Percentiles rank a stretch among this genome's conserved stretches.
These are phyloP conservation scores for Malania oleifera DNA, from an alignment of 164 flowering plant genomes.

Conservation along the genomic window DNA sequence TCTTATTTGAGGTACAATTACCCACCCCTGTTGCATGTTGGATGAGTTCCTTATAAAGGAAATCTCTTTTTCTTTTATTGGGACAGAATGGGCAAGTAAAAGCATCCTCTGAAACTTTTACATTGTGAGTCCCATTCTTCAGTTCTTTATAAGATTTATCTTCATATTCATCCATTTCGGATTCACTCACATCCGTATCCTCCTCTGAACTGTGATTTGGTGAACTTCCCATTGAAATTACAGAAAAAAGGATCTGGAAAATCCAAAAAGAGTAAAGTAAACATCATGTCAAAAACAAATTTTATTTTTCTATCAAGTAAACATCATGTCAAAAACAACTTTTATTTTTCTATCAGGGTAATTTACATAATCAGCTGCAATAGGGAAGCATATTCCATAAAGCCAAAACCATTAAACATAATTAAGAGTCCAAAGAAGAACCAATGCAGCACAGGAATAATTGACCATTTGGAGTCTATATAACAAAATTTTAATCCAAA, in stretches of 20 bases:
- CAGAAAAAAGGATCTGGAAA: not conserved
- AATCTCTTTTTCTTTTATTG: conserved; percentile 57
- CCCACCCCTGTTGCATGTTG: conserved; percentile 86
- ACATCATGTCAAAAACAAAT: not conserved
- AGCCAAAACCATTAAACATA: not conserved
- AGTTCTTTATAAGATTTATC: conserved; percentile 47
- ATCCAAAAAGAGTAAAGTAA: not conserved
- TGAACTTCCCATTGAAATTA: conserved; percentile 13
- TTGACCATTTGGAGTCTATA: too few relatives aligned
- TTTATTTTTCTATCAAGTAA: not conserved
- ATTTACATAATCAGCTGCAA: not conserved
- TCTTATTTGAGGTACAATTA: conserved; percentile 46
- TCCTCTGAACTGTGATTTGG: conserved; percentile 48
- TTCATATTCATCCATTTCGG: conserved; percentile 56
- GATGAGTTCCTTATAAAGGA: conserved; percentile 54
- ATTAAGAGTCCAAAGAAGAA: too few relatives aligned
- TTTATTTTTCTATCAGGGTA: not conserved
- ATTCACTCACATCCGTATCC: conserved; percentile 70
- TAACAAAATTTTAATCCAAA: too few relatives aligned
- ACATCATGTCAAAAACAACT: not conserved
- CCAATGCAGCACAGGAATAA: too few relatives aligned
- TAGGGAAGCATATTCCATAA: not conserved
- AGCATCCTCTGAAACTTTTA: conserved; percentile 38
- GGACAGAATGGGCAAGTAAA: conserved; percentile 76
- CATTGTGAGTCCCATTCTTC: conserved; percentile 43